Base-by-base conservation (phyloP, 108 stramenopile genomes). In the Nannochloropsis gaditana region DNA sequence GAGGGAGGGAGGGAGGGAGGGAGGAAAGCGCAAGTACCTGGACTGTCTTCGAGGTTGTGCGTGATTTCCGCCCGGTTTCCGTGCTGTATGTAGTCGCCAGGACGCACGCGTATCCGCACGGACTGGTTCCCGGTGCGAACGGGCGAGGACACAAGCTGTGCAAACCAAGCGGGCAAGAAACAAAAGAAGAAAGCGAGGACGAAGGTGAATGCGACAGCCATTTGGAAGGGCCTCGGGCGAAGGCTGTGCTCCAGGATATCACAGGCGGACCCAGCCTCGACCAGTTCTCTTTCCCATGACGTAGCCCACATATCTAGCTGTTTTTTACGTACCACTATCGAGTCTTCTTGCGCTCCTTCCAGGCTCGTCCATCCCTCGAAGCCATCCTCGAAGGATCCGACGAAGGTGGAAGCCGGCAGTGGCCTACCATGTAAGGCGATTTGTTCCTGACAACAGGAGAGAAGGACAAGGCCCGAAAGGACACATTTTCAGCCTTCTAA, bases 291-390 rank as follows among this genome's bases (percentile, higher is more conserved):
- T 3, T 73, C 59, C 8, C 59, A 73, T 6, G 19, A 15, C 2
- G 15, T 73, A 73, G 19, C n/a, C 59, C 59, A n/a, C 59, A 2
- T 73, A 15, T 5, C n/a, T 6, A 15, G 59, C 59, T 3, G 5
- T 73, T n/a, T n/a, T 2, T 2, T n/a, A 6, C 59, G 15, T n/a
- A 73, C 59, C 59, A 73, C 59, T n/a, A 73, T 73, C 59, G 59
- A 73, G 2, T 73, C 59, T n/a, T 73, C n/a, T n/a, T n/a, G 59
- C 59, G 59, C 59, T n/a, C 59, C 59, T 73, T 73, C 59, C 59
- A 73, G n/a, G 59, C 59, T 73, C 3, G 59, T 73, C 59, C 59
- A 73, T 73, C 59, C 59, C 19, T 15, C 59, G 8, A 73, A 73
- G 19, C 59, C 59, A 8, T 73, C 59, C 59, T 73, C 59, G 8